These are phyloP conservation scores for Candida quercuum DNA, from an alignment of 805 yeast genomes.

Conservation along the genomic window DNA sequence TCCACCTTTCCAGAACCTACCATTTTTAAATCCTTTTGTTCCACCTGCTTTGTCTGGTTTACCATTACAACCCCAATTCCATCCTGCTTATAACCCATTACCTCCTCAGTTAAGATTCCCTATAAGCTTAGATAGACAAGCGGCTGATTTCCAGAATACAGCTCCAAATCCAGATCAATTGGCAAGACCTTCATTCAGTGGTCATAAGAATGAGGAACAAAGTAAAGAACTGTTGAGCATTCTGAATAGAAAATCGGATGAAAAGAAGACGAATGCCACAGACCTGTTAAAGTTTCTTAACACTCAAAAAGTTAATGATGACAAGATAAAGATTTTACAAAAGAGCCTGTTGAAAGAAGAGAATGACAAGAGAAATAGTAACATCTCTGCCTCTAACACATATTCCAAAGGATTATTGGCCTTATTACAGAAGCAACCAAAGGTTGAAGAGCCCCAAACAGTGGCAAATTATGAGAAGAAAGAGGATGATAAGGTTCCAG, in stretches of 20 bases:
- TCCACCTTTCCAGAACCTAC: constrained; percentile 15
- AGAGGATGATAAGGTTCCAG: no score
- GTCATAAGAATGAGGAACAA: constrained; percentile 24
- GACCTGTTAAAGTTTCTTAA: constrained; percentile 11
- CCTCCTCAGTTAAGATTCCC: no score
- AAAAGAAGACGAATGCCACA: constrained; percentile 8
- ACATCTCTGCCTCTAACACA: constrained; percentile 1
- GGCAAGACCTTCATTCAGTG: constrained; percentile 29
- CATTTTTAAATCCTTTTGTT: constrained; percentile 17
- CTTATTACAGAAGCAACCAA: constrained; percentile 14
- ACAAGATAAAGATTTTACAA: constrained; percentile 4
- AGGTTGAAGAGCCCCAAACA: no score
- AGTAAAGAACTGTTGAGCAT: constrained; percentile 40
- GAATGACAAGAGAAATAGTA: background rate
- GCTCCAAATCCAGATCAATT: constrained; percentile 36
- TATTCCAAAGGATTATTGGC: constrained; percentile 18
- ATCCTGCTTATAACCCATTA: constrained; percentile 9
- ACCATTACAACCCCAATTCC: constrained; percentile 7
- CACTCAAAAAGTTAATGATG: constrained; percentile 1
- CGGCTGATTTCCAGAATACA: constrained; percentile 11
- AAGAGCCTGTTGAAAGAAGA: no score
- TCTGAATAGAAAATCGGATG: constrained; percentile 27
- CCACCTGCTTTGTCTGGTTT: constrained; percentile 10
- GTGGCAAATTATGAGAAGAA: no score
- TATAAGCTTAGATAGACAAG: constrained; percentile 7